Conservation (phyloP, 1,139 yeast species). For the Hansenula lynferdii region DNA sequence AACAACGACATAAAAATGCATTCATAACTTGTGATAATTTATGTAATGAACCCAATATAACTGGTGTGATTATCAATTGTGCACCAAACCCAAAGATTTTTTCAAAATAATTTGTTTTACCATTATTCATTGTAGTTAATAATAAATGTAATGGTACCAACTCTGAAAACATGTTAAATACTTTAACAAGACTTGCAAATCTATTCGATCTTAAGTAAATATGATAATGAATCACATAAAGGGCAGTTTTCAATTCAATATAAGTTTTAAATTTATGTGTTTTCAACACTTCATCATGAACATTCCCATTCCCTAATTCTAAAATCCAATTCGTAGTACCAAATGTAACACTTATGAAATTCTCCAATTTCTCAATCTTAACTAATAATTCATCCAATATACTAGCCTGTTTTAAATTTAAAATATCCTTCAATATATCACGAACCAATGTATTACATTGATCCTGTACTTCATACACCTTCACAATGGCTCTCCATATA, state of each 20-base stretch:
- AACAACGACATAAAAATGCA: constrained; percentile 18
- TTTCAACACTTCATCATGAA: constrained; percentile 17
- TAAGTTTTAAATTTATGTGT: constrained; percentile 21
- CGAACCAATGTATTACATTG: constrained; percentile 20
- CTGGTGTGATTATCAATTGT: constrained; percentile 18
- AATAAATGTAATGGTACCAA: constrained; percentile 16
- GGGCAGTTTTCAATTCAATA: constrained; percentile 20
- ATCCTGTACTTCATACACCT: constrained; percentile 17
- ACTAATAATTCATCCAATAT: constrained; percentile 16
- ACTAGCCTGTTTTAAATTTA: constrained; percentile 18
- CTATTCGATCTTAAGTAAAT: constrained; percentile 15
- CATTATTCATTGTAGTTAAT: constrained; percentile 19
- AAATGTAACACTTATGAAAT: constrained; percentile 11
- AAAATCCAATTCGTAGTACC: constrained; percentile 18
- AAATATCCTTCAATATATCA: constrained; percentile 18
- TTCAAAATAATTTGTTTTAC: constrained; percentile 21
- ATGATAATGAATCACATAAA: constrained; percentile 22
- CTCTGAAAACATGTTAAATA: constrained; percentile 14
- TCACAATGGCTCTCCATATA: constrained; percentile 18
- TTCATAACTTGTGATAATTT: constrained; percentile 19
- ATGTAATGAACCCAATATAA: constrained; percentile 15
- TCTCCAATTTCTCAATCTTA: constrained; percentile 17
- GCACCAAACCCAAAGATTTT: constrained; percentile 19
- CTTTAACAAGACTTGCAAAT: constrained; percentile 6
- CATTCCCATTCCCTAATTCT: constrained; percentile 10